Percentiles rank a stretch among this genome's conserved stretches.
Evolutionary conservation across 23 red algal genomes (phyloP).

Genomic region (Cyanidioschyzon merolae): DNA sequence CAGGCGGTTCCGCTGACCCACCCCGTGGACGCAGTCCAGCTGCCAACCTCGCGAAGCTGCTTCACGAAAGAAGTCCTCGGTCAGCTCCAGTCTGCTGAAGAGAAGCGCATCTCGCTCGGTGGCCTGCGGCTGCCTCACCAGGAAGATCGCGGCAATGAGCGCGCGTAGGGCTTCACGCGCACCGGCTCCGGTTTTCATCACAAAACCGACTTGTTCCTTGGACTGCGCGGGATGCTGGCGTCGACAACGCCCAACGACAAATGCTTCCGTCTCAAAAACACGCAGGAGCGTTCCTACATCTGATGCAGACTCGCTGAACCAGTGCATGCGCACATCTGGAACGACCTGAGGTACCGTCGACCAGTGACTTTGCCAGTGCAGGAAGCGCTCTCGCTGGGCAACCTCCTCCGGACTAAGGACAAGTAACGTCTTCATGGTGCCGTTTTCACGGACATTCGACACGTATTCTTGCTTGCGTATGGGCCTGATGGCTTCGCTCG

Average conservation of each 20-base stretch:
- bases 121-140: background rate
- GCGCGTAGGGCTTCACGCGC: background rate
- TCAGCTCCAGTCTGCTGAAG: background rate
- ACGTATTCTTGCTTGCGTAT: background rate
- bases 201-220: background rate
- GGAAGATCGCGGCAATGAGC: slow-evolving; percentile 1
- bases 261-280: background rate
- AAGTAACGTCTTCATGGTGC: background rate
- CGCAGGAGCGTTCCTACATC: background rate
- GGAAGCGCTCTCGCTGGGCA: background rate
- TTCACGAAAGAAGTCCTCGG: background rate
- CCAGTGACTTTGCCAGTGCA: slow-evolving; percentile 5
- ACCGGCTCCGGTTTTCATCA: background rate
- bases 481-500: no score
- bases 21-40: background rate
- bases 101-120: background rate
- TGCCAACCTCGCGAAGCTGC: background rate
- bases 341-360: background rate
- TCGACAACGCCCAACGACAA: background rate
- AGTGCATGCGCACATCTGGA: background rate
- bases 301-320: background rate
- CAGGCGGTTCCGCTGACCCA: background rate
- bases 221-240: background rate
- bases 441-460: background rate
- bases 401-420: background rate